Percentiles rank a stretch among this genome's conserved stretches.
These are phyloP conservation scores for Alopecurus myosuroides DNA, from an alignment of 176 grass and related monocot genomes.

Conservation along the genomic window DNA sequence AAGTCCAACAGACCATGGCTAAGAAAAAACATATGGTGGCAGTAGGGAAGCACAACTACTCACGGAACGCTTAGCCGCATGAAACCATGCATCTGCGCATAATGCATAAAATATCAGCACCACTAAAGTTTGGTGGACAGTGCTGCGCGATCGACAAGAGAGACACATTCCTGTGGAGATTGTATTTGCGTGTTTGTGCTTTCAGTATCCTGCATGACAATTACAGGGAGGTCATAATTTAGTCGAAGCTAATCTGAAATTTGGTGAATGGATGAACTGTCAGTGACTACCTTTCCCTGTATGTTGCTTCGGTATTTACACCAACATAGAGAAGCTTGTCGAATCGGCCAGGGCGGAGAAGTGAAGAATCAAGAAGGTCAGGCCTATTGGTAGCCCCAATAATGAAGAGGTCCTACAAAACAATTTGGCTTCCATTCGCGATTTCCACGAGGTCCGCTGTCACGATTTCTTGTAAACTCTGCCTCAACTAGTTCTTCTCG, in stretches of 20 bases:
- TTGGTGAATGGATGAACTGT: neutral
- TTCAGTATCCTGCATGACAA: constrained; percentile 73
- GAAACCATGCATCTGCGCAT: constrained; percentile 96
- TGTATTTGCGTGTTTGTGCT: constrained; percentile 90
- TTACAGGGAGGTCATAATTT: neutral
- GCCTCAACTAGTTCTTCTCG: no score
- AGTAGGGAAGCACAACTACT: constrained; percentile 4
- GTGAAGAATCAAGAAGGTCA: constrained; percentile 88
- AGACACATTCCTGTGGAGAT: constrained; percentile 72
- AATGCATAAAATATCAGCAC: constrained; percentile 95
- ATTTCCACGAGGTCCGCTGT: no score
- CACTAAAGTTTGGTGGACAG: constrained; percentile 91
- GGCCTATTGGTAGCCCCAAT: constrained; percentile 98
- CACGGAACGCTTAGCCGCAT: constrained; percentile 81
- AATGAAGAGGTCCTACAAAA: constrained; percentile 79
- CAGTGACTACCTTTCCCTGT: constrained; percentile 63
- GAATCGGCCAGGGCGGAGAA: constrained; percentile 90
- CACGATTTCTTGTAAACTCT: no score
- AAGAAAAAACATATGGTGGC: neutral
- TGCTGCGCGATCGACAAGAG: constrained; percentile 75
- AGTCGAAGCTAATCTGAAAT: neutral
- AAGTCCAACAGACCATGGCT: neutral
- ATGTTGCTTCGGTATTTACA: constrained; percentile 78
- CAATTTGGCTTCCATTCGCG: no score
- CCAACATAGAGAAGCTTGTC: constrained; percentile 97